Conservation (phyloP, 176 grass and related monocot genomes). For the Neostapfia colusana region DNA sequence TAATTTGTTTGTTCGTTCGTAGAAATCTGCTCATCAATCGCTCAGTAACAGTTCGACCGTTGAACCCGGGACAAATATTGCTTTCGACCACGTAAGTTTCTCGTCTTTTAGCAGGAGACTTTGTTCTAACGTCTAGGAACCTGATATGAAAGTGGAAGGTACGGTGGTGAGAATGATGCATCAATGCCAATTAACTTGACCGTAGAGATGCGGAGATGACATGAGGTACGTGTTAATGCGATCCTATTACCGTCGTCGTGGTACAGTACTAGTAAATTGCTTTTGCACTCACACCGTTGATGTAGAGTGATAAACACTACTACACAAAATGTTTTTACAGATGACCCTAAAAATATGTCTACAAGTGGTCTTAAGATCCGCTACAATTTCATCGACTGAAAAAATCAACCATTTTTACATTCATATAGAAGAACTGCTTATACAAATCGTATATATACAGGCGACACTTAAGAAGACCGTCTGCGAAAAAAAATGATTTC, state of each 20-base stretch:
- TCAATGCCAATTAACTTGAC: not conserved
- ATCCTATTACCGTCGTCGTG: too few relatives aligned
- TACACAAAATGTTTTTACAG: too few relatives aligned
- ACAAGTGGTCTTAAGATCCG: too few relatives aligned
- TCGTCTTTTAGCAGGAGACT: not conserved
- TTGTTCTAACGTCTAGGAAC: not conserved
- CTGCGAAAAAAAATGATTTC: too few relatives aligned
- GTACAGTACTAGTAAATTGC: too few relatives aligned
- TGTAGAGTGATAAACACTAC: not conserved
- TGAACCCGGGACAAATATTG: not conserved
- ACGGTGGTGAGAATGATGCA: not conserved
- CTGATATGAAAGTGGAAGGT: not conserved
- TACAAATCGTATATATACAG: too few relatives aligned
- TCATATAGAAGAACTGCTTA: too few relatives aligned
- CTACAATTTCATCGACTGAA: too few relatives aligned
- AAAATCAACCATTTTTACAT: too few relatives aligned
- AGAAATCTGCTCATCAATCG: not conserved
- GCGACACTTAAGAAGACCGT: too few relatives aligned
- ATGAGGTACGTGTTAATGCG: not conserved
- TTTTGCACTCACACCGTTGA: not conserved
- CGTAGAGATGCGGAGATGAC: not conserved
- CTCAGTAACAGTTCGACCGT: not conserved
- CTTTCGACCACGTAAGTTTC: not conserved
- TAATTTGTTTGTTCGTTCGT: not conserved
- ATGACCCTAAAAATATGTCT: too few relatives aligned